Evolutionary conservation across 352 stramenopile species (phyloP).

Genomic region (Thalassiosira mediterranea): DNA sequence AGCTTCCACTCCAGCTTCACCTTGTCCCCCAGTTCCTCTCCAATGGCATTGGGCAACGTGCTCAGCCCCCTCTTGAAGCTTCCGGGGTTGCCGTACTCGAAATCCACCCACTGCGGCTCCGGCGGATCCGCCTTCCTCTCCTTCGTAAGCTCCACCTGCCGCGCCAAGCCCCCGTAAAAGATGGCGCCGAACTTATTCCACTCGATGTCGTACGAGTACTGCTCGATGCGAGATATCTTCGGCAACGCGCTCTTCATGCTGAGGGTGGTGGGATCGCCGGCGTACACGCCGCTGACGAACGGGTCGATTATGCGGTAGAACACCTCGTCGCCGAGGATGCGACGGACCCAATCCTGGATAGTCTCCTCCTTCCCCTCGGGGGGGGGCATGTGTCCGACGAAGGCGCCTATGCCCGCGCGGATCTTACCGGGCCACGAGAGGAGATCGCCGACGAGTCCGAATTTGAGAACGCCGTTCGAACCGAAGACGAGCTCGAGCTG

Average conservation of each 20-base stretch:
- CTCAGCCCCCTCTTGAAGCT: slow-evolving; percentile 80
- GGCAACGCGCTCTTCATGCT: slow-evolving; percentile 84
- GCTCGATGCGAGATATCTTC: slow-evolving; percentile 84
- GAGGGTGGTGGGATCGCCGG: slow-evolving; percentile 85
- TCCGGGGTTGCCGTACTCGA: slow-evolving; percentile 83
- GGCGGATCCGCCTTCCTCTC: slow-evolving; percentile 74
- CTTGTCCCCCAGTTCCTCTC: slow-evolving; percentile 71
- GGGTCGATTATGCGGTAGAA: slow-evolving; percentile 87
- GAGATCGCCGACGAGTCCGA: slow-evolving; percentile 71
- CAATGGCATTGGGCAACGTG: slow-evolving; percentile 82
- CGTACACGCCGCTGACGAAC: slow-evolving; percentile 88
- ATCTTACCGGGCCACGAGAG: slow-evolving; percentile 86
- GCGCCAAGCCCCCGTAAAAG: slow-evolving; percentile 78
- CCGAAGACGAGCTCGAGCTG: slow-evolving; percentile 82
- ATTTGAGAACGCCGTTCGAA: slow-evolving; percentile 77
- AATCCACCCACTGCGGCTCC: slow-evolving; percentile 74
- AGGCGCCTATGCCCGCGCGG: slow-evolving; percentile 83
- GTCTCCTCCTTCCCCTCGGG: slow-evolving; percentile 71
- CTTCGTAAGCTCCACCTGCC: slow-evolving; percentile 74
- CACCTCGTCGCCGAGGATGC: slow-evolving; percentile 85
- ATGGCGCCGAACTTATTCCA: slow-evolving; percentile 81
- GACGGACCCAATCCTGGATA: slow-evolving; percentile 84
- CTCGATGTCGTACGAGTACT: slow-evolving; percentile 70
- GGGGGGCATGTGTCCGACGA: slow-evolving; percentile 68
- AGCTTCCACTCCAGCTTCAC: slow-evolving; percentile 77